Percentiles rank a stretch among this genome's conserved stretches.
phyloP scores from a whole-genome alignment of 495 filamentous ascomycete species.

The Podospora sp. region DNA sequence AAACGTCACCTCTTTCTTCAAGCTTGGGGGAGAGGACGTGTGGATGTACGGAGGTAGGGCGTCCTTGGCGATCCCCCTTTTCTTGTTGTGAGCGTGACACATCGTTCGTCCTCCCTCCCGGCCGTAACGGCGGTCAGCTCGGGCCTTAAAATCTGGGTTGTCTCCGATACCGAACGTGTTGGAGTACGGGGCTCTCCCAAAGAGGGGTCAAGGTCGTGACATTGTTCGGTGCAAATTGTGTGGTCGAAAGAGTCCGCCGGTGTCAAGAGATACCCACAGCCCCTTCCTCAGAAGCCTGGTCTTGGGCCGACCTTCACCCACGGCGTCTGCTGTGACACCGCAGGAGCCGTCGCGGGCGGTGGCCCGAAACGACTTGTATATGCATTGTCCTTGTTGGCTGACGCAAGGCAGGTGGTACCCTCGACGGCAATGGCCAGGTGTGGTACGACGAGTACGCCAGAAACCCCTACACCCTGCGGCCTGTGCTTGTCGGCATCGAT shows the following conservation, averaged over 20 bases:
- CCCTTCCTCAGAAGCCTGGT: not conserved
- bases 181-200: not conserved
- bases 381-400: conserved; percentile 34
- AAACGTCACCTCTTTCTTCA: conserved; percentile 69
- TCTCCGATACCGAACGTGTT: not conserved
- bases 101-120: conserved; percentile 11
- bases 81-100: not conserved
- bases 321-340: conserved; percentile 6
- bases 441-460: conserved; percentile 67
- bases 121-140: conserved; percentile 19
- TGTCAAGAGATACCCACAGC: conserved; percentile 1
- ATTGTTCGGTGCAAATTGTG: not conserved
- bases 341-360: conserved; percentile 9
- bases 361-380: conserved; percentile 10
- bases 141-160: not conserved
- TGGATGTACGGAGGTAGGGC: conserved; percentile 58
- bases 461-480: conserved; percentile 56
- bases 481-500: conserved; percentile 47
- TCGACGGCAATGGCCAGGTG: conserved; percentile 63
- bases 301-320: not conserved
- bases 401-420: conserved; percentile 25
- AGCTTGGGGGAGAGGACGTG: conserved; percentile 68
- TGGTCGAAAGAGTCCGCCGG: conserved; percentile 4
- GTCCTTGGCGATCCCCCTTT: not conserved
- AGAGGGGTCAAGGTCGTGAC: conserved; percentile 2